Evolutionary conservation across 352 stramenopile species (phyloP).

Genomic region (Phytophthora fragariae): DNA sequence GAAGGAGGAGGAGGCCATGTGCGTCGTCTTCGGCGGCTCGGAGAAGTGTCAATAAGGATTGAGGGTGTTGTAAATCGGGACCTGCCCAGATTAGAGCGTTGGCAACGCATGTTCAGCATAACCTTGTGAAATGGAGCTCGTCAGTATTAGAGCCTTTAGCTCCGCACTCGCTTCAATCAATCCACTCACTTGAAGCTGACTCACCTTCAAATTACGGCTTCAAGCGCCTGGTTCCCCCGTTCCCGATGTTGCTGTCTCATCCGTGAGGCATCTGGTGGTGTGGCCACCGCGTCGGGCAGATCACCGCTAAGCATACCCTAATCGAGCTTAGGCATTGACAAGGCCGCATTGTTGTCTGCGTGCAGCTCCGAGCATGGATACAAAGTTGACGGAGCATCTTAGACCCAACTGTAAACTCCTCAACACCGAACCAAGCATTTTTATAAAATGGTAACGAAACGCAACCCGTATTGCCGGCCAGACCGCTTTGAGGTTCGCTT

Average conservation of each 20-base stretch:
- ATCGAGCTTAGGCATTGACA: not conserved
- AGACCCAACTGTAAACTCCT: no score
- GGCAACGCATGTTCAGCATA: conserved; percentile 24
- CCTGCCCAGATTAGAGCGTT: not conserved
- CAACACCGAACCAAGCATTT: not conserved
- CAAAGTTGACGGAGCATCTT: not conserved
- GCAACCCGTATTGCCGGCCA: not conserved
- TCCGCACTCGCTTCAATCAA: not conserved
- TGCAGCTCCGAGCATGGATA: not conserved
- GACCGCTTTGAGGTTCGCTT: conserved; percentile 16
- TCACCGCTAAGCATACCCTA: conserved; percentile 4
- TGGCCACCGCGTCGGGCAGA: not conserved
- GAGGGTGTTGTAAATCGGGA: conserved; percentile 3
- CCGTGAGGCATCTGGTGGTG: conserved; percentile 19
- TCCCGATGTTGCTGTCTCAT: not conserved
- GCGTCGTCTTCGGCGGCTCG: conserved; percentile 37
- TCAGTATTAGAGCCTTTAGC: conserved; percentile 31
- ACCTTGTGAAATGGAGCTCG: conserved; percentile 33
- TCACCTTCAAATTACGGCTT: not conserved
- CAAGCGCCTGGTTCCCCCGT: not conserved
- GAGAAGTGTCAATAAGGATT: conserved; percentile 30
- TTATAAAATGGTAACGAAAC: not conserved
- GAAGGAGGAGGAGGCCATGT: conserved; percentile 42
- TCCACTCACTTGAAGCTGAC: conserved; percentile 9
- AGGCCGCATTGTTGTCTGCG: not conserved